Percentiles rank a stretch among this genome's conserved stretches.
Evolutionary conservation across 805 yeast species (phyloP).

Genomic region (Scheffersomyces coipomensis): DNA sequence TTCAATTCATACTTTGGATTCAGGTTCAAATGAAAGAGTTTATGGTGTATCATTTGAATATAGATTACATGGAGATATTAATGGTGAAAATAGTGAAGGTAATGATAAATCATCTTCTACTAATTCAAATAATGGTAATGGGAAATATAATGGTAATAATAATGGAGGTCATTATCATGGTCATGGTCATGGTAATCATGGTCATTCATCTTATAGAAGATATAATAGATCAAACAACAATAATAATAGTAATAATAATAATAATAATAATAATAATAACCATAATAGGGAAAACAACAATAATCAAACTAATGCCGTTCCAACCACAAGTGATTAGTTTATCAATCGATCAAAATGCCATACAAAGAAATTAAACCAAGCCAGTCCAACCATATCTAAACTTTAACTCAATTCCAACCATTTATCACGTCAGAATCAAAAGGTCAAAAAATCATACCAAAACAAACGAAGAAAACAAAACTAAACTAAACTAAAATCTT

Average conservation of each 20-base stretch:
- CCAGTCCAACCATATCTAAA: too few species aligned
- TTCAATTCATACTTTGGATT: constrained; percentile 27
- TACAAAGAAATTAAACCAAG: too few species aligned
- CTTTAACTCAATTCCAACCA: too few species aligned
- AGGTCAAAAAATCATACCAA: too few species aligned
- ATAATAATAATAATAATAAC: constrained; percentile 1
- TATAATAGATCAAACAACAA: neutral
- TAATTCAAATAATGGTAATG: neutral
- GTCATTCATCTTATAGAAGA: neutral
- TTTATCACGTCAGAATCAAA: too few species aligned
- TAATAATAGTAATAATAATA: neutral
- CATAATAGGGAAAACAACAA: neutral
- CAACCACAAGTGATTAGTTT: too few species aligned
- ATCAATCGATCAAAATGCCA: too few species aligned
- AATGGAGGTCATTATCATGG: neutral
- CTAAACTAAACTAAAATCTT: too few species aligned
- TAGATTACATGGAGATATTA: constrained; percentile 43
- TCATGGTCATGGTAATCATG: neutral
- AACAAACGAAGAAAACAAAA: too few species aligned
- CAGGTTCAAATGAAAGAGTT: constrained; percentile 40
- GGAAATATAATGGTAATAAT: neutral
- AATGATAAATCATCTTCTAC: neutral
- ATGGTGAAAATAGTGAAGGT: neutral
- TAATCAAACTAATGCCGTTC: too few species aligned
- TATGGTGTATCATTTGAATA: constrained; percentile 47